phyloP scores from a whole-genome alignment of 2,329 filamentous ascomycete species.

The Claviceps humidiphila region DNA sequence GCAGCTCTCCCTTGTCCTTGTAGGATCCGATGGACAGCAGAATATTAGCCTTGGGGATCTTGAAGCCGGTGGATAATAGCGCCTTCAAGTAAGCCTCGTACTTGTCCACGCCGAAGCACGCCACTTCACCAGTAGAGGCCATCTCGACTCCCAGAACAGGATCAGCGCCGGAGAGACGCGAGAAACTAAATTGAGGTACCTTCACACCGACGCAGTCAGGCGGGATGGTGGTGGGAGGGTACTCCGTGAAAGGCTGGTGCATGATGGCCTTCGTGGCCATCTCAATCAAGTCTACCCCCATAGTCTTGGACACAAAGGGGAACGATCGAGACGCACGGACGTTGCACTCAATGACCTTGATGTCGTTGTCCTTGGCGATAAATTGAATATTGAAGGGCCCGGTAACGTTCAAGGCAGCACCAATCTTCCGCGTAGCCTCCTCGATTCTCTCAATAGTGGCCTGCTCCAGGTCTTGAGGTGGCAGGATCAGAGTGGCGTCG shows the following conservation, averaged over 20 bases:
- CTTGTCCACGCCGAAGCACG: conserved; percentile 89
- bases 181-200: conserved; percentile 98
- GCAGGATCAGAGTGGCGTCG: conserved; percentile 88
- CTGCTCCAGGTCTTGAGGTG: conserved; percentile 79
- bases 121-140: conserved; percentile 97
- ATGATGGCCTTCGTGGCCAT: conserved; percentile 98
- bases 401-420: conserved; percentile 83
- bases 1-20: conserved; percentile 97
- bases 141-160: conserved; percentile 96
- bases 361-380: conserved; percentile 98
- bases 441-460: conserved; percentile 87
- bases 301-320: conserved; percentile 97
- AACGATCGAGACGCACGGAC: conserved; percentile 92
- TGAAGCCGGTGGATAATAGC: conserved; percentile 89
- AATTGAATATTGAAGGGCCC: conserved; percentile 99
- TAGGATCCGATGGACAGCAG: conserved; percentile 90
- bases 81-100: conserved; percentile 98
- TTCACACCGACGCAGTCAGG: conserved; percentile 88
- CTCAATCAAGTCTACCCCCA: conserved; percentile 94
- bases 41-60: conserved; percentile 89
- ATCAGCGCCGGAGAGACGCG: conserved; percentile 86
- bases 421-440: conserved; percentile 92
- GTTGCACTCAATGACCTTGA: conserved; percentile 99
- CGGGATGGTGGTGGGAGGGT: conserved; percentile 64
- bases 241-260: conserved; percentile 66